Base-by-base conservation (phyloP, 768 basidiomycete genomes). In the Suillus spraguei region DNA sequence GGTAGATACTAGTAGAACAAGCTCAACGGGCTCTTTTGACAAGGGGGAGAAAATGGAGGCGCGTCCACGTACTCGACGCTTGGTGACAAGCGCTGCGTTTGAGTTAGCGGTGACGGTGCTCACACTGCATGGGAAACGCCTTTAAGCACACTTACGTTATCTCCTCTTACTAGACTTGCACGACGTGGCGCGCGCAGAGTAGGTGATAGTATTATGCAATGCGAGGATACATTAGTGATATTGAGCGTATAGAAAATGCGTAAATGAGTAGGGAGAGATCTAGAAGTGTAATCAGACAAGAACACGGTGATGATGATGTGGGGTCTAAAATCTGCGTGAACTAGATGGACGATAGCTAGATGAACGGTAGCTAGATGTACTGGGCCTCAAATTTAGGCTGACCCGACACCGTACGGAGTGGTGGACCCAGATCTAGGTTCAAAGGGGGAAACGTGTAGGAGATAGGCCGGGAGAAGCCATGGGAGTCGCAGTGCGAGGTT, bases 401-500 rank as follows among this genome's bases (percentile, higher is more conserved):
- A 81, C 60, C 77, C 77, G 36, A 74, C 76, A 58, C 76, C 72
- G 39, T 76, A 76, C 7, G 89, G 88, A 17, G 87, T 88, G 1
- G 86, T 83, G 66, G 84, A 80, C 7, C 89, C 89, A 47, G 86
- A 87, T n/a, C 74, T 72, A 14, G 80, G 76, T n/a, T 80, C 76
- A 50, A 70, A 59, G n/a, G 65, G 54, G 13, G 79, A 77, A 14
- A 82, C 74, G 81, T 44, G 70, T 66, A 7, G 78, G 70, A 35
- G 77, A 71, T 24, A 77, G 76, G 41, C 76, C 76, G 6, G 87
- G 84, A 17, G 87, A 86, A 32, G 78, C 80, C 71, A 82, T 77
- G 1, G 90, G 90, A 0, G 89, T 91, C 20, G 82, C 87, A 33
- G 89, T 85, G 64, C 87, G 82, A 46, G 91, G 90, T 66, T 82